Conservation (phyloP, 768 basidiomycete genomes). For the Cystofilobasidium macerans region DNA sequence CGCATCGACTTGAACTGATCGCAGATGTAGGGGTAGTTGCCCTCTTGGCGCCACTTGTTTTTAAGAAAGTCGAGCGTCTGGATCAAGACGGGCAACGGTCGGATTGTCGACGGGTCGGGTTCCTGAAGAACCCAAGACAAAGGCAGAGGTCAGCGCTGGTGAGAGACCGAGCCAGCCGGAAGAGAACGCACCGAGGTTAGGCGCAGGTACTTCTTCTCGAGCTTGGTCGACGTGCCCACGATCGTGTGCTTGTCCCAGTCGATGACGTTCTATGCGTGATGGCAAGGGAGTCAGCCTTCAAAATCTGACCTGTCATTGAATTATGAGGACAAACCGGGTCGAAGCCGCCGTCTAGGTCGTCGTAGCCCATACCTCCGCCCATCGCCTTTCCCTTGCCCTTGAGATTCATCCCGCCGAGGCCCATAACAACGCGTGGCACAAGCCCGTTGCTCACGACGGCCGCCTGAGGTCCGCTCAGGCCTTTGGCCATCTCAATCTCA, state of each 20-base stretch:
- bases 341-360: conserved; percentile 34
- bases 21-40: conserved; percentile 78
- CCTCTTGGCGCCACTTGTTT: conserved; percentile 69
- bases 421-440: conserved; percentile 26
- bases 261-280: conserved; percentile 63
- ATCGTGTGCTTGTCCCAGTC: conserved; percentile 96
- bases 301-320: not conserved
- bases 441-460: conserved; percentile 25
- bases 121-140: conserved; percentile 47
- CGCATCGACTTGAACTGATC: conserved; percentile 96
- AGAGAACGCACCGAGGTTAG: conserved; percentile 62
- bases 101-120: conserved; percentile 85
- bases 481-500: conserved; percentile 59
- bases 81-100: conserved; percentile 72
- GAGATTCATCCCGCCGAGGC: conserved; percentile 33
- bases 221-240: conserved; percentile 73
- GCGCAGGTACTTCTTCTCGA: conserved; percentile 93
- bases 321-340: conserved; percentile 35
- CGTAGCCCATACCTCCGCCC: conserved; percentile 30
- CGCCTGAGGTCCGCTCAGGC: conserved; percentile 28
- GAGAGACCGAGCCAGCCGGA: not conserved
- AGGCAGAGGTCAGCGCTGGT: not conserved
- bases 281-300: conserved; percentile 3
- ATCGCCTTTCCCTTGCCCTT: conserved; percentile 23
- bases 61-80: conserved; percentile 79